These are phyloP conservation scores for Canna indica DNA, from an alignment of 176 grass and related monocot genomes.

Conservation along the genomic window DNA sequence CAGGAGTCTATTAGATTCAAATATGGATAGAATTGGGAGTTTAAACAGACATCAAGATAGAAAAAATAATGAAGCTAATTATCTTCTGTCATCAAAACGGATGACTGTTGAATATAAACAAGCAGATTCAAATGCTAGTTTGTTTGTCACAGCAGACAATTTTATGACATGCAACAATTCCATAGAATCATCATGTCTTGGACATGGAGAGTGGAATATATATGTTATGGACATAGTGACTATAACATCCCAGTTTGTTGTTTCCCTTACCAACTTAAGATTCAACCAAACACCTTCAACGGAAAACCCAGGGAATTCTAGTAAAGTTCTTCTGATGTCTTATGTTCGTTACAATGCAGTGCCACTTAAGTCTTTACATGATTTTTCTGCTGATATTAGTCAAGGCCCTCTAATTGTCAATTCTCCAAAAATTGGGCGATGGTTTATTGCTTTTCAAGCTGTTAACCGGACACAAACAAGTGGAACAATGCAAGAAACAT, in stretches of 20 bases:
- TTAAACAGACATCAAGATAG: constrained; percentile 9
- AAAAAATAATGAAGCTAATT: constrained; percentile 27
- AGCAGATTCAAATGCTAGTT: constrained; percentile 24
- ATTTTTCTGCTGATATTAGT: constrained; percentile 64
- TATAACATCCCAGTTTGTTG: constrained; percentile 57
- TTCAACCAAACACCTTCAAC: constrained; percentile 31
- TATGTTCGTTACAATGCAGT: constrained; percentile 66
- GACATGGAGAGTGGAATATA: constrained; percentile 53
- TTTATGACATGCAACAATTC: constrained; percentile 63
- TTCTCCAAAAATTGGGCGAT: constrained; percentile 73
- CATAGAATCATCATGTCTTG: constrained; percentile 53
- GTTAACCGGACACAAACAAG: constrained; percentile 42
- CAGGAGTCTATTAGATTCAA: constrained; percentile 42
- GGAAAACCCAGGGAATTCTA: constrained; percentile 13
- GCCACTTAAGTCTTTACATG: constrained; percentile 62
- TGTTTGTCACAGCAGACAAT: constrained; percentile 24
- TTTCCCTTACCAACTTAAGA: constrained; percentile 32
- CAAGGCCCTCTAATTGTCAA: constrained; percentile 56
- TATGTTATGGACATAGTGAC: constrained; percentile 64
- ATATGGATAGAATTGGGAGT: background rate
- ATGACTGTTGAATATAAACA: constrained; percentile 27
- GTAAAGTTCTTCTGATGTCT: constrained; percentile 22
- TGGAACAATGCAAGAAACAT: constrained; percentile 26
- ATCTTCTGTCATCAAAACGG: constrained; percentile 8
- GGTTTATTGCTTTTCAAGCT: constrained; percentile 70